Conservation (phyloP, 2,329 filamentous ascomycete genomes). For the Cladorrhinum sp. region DNA sequence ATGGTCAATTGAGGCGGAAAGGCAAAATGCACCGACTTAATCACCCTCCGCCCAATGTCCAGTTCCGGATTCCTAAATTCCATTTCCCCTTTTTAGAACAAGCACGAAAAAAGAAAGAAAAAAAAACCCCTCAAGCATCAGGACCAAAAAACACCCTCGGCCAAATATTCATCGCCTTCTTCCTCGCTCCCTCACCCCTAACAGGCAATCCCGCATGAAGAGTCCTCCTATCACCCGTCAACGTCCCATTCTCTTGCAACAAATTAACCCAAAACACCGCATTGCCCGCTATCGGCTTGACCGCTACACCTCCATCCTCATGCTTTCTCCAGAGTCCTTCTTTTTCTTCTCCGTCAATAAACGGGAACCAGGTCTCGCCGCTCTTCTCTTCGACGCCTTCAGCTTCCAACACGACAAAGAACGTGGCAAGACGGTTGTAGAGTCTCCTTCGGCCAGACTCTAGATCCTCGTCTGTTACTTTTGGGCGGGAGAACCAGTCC, state of each 20-base stretch:
- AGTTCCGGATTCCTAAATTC: no score
- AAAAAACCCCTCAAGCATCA: constrained; percentile 25
- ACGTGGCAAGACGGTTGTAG: constrained; percentile 37
- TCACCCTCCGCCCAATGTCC: no score
- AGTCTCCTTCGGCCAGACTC: constrained; percentile 24
- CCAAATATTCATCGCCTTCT: constrained; percentile 46
- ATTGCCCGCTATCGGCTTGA: constrained; percentile 38
- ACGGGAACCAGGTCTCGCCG: constrained; percentile 41
- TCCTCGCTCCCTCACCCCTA: constrained; percentile 34
- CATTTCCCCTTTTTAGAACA: no score
- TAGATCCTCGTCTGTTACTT: constrained; percentile 21
- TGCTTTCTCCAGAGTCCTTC: constrained; percentile 33
- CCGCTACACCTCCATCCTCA: constrained; percentile 37
- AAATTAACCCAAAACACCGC: constrained; percentile 45
- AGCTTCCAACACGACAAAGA: constrained; percentile 38
- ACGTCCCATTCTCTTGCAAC: constrained; percentile 32
- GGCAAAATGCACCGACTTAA: no score
- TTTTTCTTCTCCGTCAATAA: constrained; percentile 20
- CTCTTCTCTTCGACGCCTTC: constrained; percentile 29
- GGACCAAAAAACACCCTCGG: constrained; percentile 30
- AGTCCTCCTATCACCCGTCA: constrained; percentile 35
- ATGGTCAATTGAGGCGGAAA: no score
- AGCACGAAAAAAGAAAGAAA: no score
- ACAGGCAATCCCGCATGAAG: constrained; percentile 42
- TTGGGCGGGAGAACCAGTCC: constrained; percentile 36